Conservation (phyloP, 169 alveolate genomes). For the Plasmodium vivax region DNA sequence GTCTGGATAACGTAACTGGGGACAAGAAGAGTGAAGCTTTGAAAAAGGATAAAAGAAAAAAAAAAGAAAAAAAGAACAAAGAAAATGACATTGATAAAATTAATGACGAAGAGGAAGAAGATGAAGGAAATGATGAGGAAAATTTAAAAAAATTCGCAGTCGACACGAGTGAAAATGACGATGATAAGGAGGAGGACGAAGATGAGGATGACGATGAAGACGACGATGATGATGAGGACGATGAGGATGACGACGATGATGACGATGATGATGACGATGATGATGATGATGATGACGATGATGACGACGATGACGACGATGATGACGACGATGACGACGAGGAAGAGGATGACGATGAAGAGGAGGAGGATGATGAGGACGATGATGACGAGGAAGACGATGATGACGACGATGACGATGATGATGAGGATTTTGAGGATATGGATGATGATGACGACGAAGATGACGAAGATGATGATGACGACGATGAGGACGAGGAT, state of each 20-base stretch:
- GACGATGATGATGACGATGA: constrained; percentile 71
- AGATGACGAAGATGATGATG: constrained; percentile 60
- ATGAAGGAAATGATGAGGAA: constrained; percentile 51
- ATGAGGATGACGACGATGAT: constrained; percentile 59
- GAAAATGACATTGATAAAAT: constrained; percentile 32
- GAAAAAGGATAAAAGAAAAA: constrained; percentile 58
- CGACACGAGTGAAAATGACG: constrained; percentile 65
- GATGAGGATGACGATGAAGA: constrained; percentile 9
- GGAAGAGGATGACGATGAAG: constrained; percentile 48
- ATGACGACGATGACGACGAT: constrained; percentile 60
- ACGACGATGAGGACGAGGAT: constrained; percentile 58
- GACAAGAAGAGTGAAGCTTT: constrained; percentile 21
- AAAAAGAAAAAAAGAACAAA: constrained; percentile 57
- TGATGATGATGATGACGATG: constrained; percentile 72
- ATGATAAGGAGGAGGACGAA: constrained; percentile 13
- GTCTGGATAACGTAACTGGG: constrained; percentile 10
- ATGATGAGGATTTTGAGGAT: constrained; percentile 59
- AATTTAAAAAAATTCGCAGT: constrained; percentile 31
- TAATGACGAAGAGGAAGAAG: constrained; percentile 51
- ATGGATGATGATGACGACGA: constrained; percentile 64
- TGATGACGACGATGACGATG: constrained; percentile 55
- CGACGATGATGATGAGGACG: constrained; percentile 34
- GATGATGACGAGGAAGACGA: constrained; percentile 58
- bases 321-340: constrained; percentile 67
- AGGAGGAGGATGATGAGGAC: constrained; percentile 54